These are phyloP conservation scores for Gautieria morchelliformis DNA, from an alignment of 768 basidiomycete genomes.

Conservation along the genomic window DNA sequence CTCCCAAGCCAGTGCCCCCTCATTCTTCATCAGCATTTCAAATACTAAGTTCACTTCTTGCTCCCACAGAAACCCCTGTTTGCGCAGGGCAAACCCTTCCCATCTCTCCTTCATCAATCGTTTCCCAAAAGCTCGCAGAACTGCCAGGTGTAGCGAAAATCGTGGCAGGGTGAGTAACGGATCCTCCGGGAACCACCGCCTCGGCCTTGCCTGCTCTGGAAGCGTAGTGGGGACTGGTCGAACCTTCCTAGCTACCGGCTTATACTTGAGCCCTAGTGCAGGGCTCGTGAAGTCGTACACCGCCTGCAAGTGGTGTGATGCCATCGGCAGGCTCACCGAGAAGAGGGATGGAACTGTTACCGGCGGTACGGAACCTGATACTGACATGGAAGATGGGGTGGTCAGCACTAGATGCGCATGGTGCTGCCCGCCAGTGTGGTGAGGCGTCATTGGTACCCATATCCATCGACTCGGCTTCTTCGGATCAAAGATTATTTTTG, in stretches of 20 bases:
- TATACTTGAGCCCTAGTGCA: constrained; percentile 14
- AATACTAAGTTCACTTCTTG: constrained; percentile 25
- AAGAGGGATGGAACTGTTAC: neutral
- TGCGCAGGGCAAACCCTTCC: constrained; percentile 5
- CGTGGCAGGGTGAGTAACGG: constrained; percentile 2
- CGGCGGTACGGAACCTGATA: too few relatives aligned
- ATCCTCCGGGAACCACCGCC: constrained; percentile 8
- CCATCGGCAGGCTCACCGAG: neutral
- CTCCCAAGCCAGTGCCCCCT: constrained; percentile 9
- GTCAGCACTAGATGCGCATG: neutral
- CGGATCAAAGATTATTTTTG: neutral
- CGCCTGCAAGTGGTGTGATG: too few relatives aligned
- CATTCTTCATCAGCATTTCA: constrained; percentile 19
- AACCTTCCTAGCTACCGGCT: constrained; percentile 20
- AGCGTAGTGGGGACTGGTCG: constrained; percentile 20
- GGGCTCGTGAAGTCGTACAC: neutral
- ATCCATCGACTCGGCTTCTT: neutral
- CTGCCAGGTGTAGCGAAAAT: neutral
- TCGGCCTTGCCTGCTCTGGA: constrained; percentile 14
- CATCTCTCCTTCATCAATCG: constrained; percentile 14
- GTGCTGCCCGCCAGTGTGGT: neutral
- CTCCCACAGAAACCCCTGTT: constrained; percentile 20
- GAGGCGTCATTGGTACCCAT: neutral
- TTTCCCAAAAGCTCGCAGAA: constrained; percentile 1
- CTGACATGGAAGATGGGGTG: too few relatives aligned